Evolutionary conservation across 1,284 basidiomycete genomes (phyloP), one percentile per base, ranked within the genome.

Genomic region (Apiotrichum brassicae): DNA sequence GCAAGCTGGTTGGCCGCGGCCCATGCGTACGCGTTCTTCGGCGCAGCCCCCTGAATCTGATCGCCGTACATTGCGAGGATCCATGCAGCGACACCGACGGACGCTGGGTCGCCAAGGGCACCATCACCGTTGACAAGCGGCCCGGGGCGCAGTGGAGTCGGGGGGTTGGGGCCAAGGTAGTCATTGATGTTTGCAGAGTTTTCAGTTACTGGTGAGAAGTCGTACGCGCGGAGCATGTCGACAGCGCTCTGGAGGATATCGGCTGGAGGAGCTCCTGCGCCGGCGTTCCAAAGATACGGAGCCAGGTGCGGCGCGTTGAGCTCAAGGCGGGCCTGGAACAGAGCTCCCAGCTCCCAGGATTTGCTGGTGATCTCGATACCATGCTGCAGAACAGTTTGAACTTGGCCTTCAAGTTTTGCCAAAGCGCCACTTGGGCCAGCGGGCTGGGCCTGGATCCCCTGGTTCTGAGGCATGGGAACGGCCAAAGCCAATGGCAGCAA

Each of bases 291-390:
- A 14, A 43, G 54, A 41, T 63, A 67, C 0, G 62, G 56, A 0
- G 55, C 51, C 6, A 65, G 52, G 8, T 41, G 11, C 5, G 61
- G 58, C 38, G 62, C 46, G 48, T 65, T 63, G 12, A 60, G 56
- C 46, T 67, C 65, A 7, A 65, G 44, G 1, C 64, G 46, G 1
- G 62, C 48, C 40, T 65, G 43, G 14, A 57, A 55, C 18, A 63
- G 40, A 1, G 59, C 47, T 23, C 66, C 66, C 16, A 59, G 22
- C 51, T 68, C 66, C 66, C 66, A 68, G 1, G 61, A 63, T 25
- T 66, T 53, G 3, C 19, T 37, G 1, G 63, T 37, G 36, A 62
- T 56, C 8, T 41, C 19, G 23, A 59, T 53, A n/a, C 54, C 60
- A 13, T 58, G 60, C 7, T 44, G 42, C 20, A 65, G 46, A 23